A percentile compares a stretch with the other conserved stretches of the same genome.
Conservation (phyloP, 148 eudicot species). For the Cornus florida region DNA sequence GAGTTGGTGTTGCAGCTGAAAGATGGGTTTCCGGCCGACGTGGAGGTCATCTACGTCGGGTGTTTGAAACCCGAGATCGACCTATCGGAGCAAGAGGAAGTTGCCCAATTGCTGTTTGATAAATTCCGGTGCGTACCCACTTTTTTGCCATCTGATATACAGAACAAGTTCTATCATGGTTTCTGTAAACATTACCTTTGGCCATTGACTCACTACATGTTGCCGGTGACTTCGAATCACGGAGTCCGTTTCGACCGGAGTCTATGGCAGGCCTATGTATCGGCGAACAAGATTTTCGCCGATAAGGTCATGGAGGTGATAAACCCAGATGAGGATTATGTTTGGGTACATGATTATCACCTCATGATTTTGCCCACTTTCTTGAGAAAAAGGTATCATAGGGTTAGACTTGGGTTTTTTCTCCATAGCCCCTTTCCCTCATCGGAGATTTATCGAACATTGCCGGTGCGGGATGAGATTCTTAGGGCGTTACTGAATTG, state of each 20-base stretch:
- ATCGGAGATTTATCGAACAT: conserved; percentile 73
- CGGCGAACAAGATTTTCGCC: conserved; percentile 68
- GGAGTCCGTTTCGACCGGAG: conserved; percentile 53
- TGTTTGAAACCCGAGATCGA: conserved; percentile 53
- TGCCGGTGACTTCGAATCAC: conserved; percentile 54
- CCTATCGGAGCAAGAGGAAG: conserved; percentile 55
- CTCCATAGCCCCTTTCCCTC: conserved; percentile 78
- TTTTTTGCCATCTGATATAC: conserved; percentile 48
- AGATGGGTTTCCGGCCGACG: conserved; percentile 49
- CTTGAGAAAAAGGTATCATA: conserved; percentile 46
- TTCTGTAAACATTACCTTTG: conserved; percentile 83
- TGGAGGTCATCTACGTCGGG: conserved; percentile 60
- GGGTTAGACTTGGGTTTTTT: conserved; percentile 77
- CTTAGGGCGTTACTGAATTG: conserved; percentile 68
- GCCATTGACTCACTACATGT: conserved; percentile 81
- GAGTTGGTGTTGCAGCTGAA: conserved; percentile 55
- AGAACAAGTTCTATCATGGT: conserved; percentile 67
- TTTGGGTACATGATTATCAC: conserved; percentile 91
- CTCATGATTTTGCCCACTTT: conserved; percentile 83
- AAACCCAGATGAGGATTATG: conserved; percentile 64
- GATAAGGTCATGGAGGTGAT: conserved; percentile 65
- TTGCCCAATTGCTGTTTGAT: conserved; percentile 38
- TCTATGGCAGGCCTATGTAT: conserved; percentile 73
- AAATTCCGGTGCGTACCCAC: conserved; percentile 71
- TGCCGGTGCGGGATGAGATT: conserved; percentile 81